Conservation (phyloP, 2,329 filamentous ascomycete species). For the Neonectria punicea region DNA sequence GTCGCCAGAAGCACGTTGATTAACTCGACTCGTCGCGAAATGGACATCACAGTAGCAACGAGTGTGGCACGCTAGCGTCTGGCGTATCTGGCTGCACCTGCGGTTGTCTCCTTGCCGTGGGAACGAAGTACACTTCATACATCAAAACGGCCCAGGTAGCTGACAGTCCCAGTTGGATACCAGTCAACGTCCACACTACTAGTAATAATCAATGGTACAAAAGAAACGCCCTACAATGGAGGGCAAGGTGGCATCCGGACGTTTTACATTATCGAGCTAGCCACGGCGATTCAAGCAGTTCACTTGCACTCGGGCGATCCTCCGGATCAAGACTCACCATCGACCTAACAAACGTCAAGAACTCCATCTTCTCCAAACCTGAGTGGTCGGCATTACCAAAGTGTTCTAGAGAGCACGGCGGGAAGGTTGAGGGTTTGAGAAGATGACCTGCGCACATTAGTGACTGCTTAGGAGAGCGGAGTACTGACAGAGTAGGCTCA, state of each 20-base stretch:
- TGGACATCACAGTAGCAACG: too few species aligned
- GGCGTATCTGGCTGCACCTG: too few species aligned
- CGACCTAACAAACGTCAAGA: background rate
- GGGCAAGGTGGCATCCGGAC: too few species aligned
- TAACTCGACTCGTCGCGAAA: too few species aligned
- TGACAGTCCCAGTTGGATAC: too few species aligned
- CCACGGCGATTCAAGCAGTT: background rate
- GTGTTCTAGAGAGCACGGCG: background rate
- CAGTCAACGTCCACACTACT: too few species aligned
- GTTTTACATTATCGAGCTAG: background rate
- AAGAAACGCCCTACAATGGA: background rate
- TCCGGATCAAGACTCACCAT: background rate
- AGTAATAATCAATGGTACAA: too few species aligned
- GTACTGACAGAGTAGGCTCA: background rate
- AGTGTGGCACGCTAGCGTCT: too few species aligned
- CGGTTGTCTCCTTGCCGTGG: too few species aligned
- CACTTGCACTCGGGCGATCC: background rate
- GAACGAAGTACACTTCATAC: too few species aligned
- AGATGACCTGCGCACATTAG: background rate
- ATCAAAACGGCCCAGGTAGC: too few species aligned
- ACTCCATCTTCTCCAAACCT: background rate
- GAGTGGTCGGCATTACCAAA: background rate
- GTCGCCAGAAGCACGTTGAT: too few species aligned
- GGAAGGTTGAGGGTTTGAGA: background rate
- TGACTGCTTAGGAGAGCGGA: background rate